These are phyloP conservation scores for Eucalyptus pauciflora DNA, from an alignment of 345 rosid species.

Conservation along the genomic window DNA sequence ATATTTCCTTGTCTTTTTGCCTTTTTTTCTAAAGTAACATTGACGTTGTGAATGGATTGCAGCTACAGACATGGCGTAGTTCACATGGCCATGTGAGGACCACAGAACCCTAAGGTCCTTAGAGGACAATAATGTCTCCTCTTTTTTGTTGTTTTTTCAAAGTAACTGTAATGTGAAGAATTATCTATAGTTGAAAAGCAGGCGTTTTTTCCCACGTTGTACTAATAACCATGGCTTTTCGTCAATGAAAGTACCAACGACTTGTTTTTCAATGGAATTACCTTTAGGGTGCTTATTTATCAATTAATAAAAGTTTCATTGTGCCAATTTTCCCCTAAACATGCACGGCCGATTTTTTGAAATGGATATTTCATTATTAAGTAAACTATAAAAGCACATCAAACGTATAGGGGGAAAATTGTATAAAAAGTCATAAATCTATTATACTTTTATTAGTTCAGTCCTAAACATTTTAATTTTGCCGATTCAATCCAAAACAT, in stretches of 20 bases:
- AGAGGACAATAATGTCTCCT: background rate
- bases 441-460: too few relatives aligned
- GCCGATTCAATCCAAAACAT: too few relatives aligned
- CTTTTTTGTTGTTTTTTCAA: background rate
- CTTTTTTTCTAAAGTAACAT: background rate
- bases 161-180: background rate
- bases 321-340: background rate
- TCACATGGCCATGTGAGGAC: background rate
- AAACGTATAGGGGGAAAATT: background rate
- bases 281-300: background rate
- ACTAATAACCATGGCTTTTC: background rate
- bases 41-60: fast-evolving
- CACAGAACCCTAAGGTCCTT: background rate
- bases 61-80: fast-evolving
- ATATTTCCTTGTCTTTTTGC: background rate
- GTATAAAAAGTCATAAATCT: too few relatives aligned
- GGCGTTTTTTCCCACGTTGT: background rate
- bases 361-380: background rate
- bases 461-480: too few relatives aligned
- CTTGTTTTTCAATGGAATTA: background rate
- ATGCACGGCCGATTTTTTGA: background rate
- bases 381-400: background rate
- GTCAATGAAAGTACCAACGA: background rate
- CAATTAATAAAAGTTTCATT: background rate
- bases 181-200: background rate